Base-by-base conservation (phyloP, 306 rosid genomes). In the Chamaecrista fasciculata region DNA sequence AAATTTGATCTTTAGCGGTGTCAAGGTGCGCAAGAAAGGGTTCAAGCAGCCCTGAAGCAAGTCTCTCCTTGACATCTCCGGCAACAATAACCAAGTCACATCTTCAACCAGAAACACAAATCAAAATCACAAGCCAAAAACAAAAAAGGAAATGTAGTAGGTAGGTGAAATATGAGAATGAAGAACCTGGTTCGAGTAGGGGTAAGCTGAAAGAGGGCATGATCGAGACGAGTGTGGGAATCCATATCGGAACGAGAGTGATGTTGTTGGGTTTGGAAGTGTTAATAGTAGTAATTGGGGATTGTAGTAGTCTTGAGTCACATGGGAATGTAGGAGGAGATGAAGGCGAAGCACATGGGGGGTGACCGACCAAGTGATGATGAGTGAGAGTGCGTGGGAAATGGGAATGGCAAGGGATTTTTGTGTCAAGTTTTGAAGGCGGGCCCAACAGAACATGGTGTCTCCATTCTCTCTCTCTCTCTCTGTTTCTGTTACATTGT, bases 191-290 rank as follows among this genome's bases (percentile, higher is more conserved):
- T 95, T 70, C 99, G 62, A 57, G 99, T 95, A 59, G 99, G 99
- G 47, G 99, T 95, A 78, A 95, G 99, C 85, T 95, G 99, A 81
- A 95, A 95, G 69, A 89, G 92, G 40, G 82, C 92, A 80, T 95
- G 87, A 82, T 95, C 96, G 78, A 95, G 89, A 65, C 79, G 86
- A 82, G 88, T 72, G n/a, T 77, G 82, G 43, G 87, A 83, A 68
- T 95, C 97, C 99, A 95, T 95, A 82, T 66, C 53, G 8, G 39
- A 64, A 26, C 57, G 33, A 70, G 60, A 63, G 31, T 15, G 77
- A 51, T n/a, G 8, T 23, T 26, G 8, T 50, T 26, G 55, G 58
- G 39, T 15, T 66, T 82, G 31, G 78, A 71, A 69, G 51, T 37
- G 60, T 69, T 3, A 63, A 14, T 58, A n/a, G n/a, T n/a, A n/a